Evolutionary conservation across 768 basidiomycete genomes (phyloP).

Genomic region (Leccinellum rugosiceps): DNA sequence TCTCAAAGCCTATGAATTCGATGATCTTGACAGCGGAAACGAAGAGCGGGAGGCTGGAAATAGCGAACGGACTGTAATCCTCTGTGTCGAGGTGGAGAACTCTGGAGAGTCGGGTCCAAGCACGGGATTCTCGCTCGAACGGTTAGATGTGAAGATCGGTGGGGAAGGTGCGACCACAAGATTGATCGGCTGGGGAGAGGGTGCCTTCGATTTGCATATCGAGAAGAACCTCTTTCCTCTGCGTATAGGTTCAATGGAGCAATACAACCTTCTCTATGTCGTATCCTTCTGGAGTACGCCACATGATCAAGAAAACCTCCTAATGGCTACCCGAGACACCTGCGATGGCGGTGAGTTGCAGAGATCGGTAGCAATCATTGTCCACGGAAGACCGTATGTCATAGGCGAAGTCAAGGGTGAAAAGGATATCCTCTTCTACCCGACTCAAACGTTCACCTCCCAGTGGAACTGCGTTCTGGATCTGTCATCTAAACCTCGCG

Average conservation of each 20-base stretch:
- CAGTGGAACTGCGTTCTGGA: slow-evolving; percentile 91
- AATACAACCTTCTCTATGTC: slow-evolving; percentile 86
- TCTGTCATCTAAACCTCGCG: slow-evolving; percentile 42
- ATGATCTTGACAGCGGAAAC: slow-evolving; percentile 45
- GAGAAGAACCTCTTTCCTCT: slow-evolving; percentile 64
- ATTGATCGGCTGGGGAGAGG: slow-evolving; percentile 50
- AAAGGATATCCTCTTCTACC: slow-evolving; percentile 40
- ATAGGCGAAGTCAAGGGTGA: slow-evolving; percentile 20
- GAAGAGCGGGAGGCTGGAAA: slow-evolving; percentile 60
- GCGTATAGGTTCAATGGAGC: slow-evolving; percentile 65
- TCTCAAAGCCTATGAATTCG: slow-evolving; percentile 30
- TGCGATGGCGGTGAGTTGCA: slow-evolving; percentile 49
- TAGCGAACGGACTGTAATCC: slow-evolving; percentile 80
- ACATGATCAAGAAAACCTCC: slow-evolving; percentile 45
- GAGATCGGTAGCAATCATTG: slow-evolving; percentile 75
- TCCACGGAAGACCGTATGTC: slow-evolving; percentile 69
- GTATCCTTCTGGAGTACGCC: slow-evolving; percentile 76
- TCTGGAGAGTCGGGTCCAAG: slow-evolving; percentile 57
- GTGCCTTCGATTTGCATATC: slow-evolving; percentile 29
- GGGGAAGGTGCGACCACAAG: slow-evolving; percentile 57
- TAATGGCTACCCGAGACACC: slow-evolving; percentile 31
- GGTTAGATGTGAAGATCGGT: slow-evolving; percentile 70
- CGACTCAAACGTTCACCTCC: slow-evolving; percentile 75
- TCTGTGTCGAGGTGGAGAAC: slow-evolving; percentile 92
- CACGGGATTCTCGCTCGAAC: slow-evolving; percentile 73